phyloP scores from a whole-genome alignment of 2,329 filamentous ascomycete species.

The Epicoccum nigrum region DNA sequence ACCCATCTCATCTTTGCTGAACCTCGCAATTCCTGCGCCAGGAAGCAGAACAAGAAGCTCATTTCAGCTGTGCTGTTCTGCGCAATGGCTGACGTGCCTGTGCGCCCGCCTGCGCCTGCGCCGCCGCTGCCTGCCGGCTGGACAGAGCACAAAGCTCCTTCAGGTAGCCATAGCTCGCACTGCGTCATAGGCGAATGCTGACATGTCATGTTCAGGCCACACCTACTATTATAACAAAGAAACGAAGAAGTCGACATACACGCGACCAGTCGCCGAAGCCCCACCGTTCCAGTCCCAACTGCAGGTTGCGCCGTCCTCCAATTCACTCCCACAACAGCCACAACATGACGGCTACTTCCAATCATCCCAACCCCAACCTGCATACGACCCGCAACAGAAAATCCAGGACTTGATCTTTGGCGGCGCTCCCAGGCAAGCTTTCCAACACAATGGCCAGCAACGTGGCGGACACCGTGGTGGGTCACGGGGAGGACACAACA shows the following conservation, averaged over 20 bases:
- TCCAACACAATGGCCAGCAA: conserved; percentile 21
- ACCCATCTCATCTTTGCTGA: neutral
- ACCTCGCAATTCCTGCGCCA: neutral
- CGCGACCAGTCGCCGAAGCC: conserved; percentile 60
- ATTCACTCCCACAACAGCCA: conserved; percentile 19
- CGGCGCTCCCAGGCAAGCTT: conserved; percentile 29
- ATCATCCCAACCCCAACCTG: conserved; percentile 54
- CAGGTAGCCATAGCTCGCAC: conserved; percentile 54
- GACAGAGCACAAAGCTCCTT: conserved; percentile 92
- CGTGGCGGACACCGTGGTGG: conserved; percentile 47
- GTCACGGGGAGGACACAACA: conserved; percentile 57
- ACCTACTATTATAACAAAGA: conserved; percentile 84
- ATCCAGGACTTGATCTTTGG: conserved; percentile 57
- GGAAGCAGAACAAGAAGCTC: neutral
- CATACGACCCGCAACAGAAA: conserved; percentile 46
- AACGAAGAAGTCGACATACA: conserved; percentile 88
- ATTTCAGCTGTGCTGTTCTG: neutral
- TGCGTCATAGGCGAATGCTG: conserved; percentile 27
- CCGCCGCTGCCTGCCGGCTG: conserved; percentile 77
- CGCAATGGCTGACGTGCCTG: conserved; percentile 39
- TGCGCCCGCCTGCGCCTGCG: conserved; percentile 38
- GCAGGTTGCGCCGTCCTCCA: conserved; percentile 14
- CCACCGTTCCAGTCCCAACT: conserved; percentile 6
- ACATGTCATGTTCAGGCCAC: conserved; percentile 63
- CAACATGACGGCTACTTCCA: conserved; percentile 37